Evolutionary conservation across 768 basidiomycete species (phyloP).

Genomic region (Boletus pseudopeckii): DNA sequence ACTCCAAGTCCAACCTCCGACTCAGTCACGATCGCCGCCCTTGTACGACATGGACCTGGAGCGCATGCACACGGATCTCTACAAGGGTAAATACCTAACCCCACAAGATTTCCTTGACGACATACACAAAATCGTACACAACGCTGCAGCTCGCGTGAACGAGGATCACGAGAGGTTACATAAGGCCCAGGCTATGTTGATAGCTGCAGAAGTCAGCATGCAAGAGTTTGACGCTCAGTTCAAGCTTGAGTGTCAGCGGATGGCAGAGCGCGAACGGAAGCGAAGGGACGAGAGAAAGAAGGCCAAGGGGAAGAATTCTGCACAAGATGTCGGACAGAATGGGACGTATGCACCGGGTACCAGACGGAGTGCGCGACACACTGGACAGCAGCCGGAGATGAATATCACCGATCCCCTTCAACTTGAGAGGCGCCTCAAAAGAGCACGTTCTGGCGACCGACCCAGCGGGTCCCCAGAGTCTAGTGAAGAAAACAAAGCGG

Average conservation of each 20-base stretch:
- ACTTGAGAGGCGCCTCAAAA: slow-evolving; percentile 72
- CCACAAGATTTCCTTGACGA: slow-evolving; percentile 86
- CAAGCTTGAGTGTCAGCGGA: slow-evolving; percentile 78
- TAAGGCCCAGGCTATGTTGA: slow-evolving; percentile 87
- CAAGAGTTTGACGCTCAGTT: slow-evolving; percentile 82
- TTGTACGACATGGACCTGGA: slow-evolving; percentile 91
- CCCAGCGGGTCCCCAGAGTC: slow-evolving; percentile 45
- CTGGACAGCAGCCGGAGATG: slow-evolving; percentile 68
- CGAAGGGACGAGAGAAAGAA: slow-evolving; percentile 50
- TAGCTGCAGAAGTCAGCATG: slow-evolving; percentile 79
- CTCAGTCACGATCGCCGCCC: slow-evolving; percentile 39
- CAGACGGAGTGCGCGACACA: slow-evolving; percentile 69
- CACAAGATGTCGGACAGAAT: slow-evolving; percentile 27
- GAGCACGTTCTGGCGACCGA: slow-evolving; percentile 59
- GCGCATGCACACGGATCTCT: slow-evolving; percentile 81
- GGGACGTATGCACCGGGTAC: slow-evolving; percentile 46
- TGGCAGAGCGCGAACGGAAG: slow-evolving; percentile 74
- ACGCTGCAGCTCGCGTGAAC: slow-evolving; percentile 52
- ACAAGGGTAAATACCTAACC: slow-evolving; percentile 81
- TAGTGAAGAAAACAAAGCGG: slow-evolving; percentile 46
- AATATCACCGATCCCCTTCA: slow-evolving; percentile 70
- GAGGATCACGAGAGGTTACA: slow-evolving; percentile 74
- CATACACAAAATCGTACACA: slow-evolving; percentile 76
- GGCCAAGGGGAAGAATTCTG: slow-evolving; percentile 32
- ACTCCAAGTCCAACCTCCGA: slow-evolving; percentile 32